Base-by-base conservation (phyloP, 495 filamentous ascomycete species). In the Talaromyces nanjingensis region DNA sequence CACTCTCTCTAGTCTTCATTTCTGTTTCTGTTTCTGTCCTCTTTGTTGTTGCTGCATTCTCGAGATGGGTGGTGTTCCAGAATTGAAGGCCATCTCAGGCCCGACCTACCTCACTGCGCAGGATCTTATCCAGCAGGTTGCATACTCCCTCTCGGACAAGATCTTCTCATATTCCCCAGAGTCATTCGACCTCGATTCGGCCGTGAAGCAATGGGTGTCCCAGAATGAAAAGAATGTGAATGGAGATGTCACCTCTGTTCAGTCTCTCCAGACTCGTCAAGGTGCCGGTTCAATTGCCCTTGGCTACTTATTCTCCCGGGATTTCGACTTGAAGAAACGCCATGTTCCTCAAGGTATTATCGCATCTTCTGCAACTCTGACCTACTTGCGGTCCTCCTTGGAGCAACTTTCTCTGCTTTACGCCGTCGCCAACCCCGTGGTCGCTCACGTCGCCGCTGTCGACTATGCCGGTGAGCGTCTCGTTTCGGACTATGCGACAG, bases 161-260 rank as follows among this genome's bases (percentile, higher is more conserved):
- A 86, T 98, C 74, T 98, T 96, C 78, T 89, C 92, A 39, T 97
- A 96, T 78, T 97, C 96, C 16, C 92, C 93, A 8, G 89, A 96
- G 68, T 88, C 90, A 27, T 98, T 97, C 69, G 89, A 93, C 69
- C 82, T 98, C 57, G 93, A 97, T 75, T 70, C 85, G 58, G 89
- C 93, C 31, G 85, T 89, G 16, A 89, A 87, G 71, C 72, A 86
- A 65, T 98, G 94, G 94, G 82, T 83, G 34, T 68, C 72, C 3
- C 72, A 81, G 59, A 74, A 81, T 31, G 88, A 89, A 65, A 77
- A 81, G 70, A 98, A 98, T 77, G 85, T 86, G 57, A 86, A 91
- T 72, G 93, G 92, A 71, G 89, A 91, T 69, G 74, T 85, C 68
- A 91, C 96, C 42, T 78, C 84, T 4, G 84, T 98, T 54, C 81